phyloP scores from a whole-genome alignment of 2,329 filamentous ascomycete species.

The Biscogniauxia sp. region DNA sequence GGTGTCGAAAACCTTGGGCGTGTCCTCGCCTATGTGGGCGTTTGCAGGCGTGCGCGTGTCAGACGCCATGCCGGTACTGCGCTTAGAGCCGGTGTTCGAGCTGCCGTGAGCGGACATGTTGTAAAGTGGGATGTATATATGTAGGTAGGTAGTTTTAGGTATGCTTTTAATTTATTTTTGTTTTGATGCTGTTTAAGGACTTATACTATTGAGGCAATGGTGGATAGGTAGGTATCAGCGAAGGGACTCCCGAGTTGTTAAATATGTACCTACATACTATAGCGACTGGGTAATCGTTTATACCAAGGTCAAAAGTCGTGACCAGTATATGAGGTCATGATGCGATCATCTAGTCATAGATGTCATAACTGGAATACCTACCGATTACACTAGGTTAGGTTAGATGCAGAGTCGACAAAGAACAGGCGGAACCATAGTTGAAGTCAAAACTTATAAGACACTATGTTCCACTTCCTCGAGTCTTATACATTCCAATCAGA shows the following conservation, averaged over 20 bases:
- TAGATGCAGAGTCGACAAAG: neutral
- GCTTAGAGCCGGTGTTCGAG: conserved; percentile 32
- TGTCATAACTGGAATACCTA: neutral
- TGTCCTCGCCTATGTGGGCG: conserved; percentile 29
- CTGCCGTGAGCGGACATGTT: conserved; percentile 31
- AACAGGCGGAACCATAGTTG: neutral
- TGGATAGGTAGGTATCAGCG: neutral
- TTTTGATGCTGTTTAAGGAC: neutral
- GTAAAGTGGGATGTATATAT: neutral
- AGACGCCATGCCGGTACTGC: conserved; percentile 27
- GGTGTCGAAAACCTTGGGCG: conserved; percentile 45
- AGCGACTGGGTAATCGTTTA: no score
- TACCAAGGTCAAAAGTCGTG: no score
- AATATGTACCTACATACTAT: no score
- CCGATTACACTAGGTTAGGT: neutral
- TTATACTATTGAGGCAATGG: neutral
- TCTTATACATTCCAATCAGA: no score
- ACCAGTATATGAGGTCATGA: neutral
- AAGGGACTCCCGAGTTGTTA: neutral
- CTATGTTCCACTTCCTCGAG: no score
- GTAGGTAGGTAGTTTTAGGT: neutral
- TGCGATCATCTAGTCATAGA: neutral
- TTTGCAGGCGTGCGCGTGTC: conserved; percentile 30
- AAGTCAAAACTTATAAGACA: no score
- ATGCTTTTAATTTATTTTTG: no score